A percentile compares a stretch with the other conserved stretches of the same genome.
Evolutionary conservation across 768 basidiomycete genomes (phyloP).

Genomic region (Leccinellum rugosiceps): DNA sequence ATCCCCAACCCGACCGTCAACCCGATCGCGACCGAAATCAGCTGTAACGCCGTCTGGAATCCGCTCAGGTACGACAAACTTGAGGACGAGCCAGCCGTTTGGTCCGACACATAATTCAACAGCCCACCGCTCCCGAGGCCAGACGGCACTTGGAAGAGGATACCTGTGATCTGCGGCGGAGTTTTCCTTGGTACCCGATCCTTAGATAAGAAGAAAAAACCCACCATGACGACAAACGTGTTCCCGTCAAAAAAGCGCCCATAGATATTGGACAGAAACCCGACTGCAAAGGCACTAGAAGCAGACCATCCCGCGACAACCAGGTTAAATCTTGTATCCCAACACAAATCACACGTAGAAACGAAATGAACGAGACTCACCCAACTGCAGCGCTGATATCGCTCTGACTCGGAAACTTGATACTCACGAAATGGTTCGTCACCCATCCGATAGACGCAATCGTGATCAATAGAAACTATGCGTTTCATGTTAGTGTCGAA

Average conservation of each 20-base stretch:
- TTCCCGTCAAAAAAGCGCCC: constrained; percentile 70
- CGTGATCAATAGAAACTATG: constrained; percentile 47
- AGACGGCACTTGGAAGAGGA: constrained; percentile 82
- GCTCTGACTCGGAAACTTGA: constrained; percentile 59
- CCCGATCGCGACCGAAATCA: constrained; percentile 75
- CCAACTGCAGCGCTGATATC: constrained; percentile 81
- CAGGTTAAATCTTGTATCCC: not conserved
- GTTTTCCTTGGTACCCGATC: not conserved
- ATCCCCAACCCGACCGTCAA: constrained; percentile 79
- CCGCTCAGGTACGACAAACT: constrained; percentile 61
- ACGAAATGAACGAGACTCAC: constrained; percentile 27
- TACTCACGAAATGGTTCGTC: constrained; percentile 63
- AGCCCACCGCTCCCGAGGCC: constrained; percentile 80
- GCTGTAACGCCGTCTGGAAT: constrained; percentile 71
- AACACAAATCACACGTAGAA: too few relatives aligned
- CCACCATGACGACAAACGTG: constrained; percentile 79
- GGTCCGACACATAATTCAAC: constrained; percentile 61
- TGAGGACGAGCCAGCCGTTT: constrained; percentile 50
- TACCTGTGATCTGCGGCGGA: constrained; percentile 56
- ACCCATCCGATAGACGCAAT: constrained; percentile 75
- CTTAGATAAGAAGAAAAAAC: constrained; percentile 12
- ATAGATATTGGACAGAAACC: constrained; percentile 74
- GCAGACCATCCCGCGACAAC: not conserved
- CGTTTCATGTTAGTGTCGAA: not conserved
- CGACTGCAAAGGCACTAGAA: constrained; percentile 71